Conservation (phyloP, 169 alveolate species). For the Fabrea salina region DNA sequence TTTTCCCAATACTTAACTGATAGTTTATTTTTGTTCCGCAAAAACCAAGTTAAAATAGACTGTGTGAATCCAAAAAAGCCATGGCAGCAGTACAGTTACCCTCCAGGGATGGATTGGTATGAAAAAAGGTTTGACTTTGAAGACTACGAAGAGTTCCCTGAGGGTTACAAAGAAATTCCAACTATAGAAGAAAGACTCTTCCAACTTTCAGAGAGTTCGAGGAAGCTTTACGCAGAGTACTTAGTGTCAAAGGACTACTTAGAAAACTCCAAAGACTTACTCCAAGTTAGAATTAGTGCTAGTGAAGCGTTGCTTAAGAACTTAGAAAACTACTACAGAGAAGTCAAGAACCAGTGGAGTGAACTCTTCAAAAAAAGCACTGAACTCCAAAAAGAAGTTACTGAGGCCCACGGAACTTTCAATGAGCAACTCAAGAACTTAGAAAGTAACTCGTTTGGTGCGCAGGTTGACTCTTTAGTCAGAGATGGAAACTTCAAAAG, state of each 20-base stretch:
- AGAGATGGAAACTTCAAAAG: not conserved
- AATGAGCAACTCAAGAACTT: not conserved
- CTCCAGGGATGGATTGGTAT: not conserved
- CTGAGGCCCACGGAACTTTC: not conserved
- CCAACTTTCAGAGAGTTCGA: not conserved
- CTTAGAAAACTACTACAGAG: not conserved
- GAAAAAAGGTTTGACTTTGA: not conserved
- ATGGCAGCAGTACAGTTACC: not conserved
- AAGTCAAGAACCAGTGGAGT: not conserved
- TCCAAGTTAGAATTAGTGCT: not conserved
- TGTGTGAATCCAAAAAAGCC: not conserved
- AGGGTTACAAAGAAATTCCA: not conserved
- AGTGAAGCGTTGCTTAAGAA: not conserved
- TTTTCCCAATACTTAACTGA: not conserved
- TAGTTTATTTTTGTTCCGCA: not conserved
- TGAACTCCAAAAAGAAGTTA: not conserved
- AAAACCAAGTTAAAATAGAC: not conserved
- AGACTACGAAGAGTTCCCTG: not conserved
- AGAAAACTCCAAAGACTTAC: not conserved
- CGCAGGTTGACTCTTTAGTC: not conserved
- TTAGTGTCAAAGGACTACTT: not conserved
- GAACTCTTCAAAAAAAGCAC: not conserved
- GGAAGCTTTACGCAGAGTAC: not conserved
- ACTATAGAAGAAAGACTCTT: not conserved
- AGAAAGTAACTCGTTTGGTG: too few relatives aligned